Evolutionary conservation across 1,284 basidiomycete species (phyloP).

Genomic region (Sporisorium graminicola): DNA sequence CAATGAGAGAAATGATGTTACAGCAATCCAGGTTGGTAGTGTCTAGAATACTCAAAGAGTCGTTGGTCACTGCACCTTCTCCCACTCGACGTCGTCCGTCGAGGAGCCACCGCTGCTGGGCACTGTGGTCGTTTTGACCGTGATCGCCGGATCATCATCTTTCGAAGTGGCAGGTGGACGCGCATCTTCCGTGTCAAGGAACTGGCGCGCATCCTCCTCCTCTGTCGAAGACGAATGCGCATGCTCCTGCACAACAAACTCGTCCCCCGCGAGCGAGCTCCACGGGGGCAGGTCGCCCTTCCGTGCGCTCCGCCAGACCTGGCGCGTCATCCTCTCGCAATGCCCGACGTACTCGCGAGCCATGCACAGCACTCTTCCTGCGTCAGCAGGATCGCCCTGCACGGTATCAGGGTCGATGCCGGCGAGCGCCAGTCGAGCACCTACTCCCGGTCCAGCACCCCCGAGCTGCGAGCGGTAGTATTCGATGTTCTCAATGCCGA

Average conservation of each 20-base stretch:
- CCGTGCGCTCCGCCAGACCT: slow-evolving; percentile 56
- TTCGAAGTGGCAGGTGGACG: slow-evolving; percentile 24
- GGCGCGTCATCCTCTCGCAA: slow-evolving; percentile 45
- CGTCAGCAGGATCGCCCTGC: slow-evolving; percentile 21
- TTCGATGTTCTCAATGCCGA: slow-evolving; percentile 55
- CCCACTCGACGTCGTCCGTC: slow-evolving; percentile 50
- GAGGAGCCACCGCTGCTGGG: slow-evolving; percentile 32
- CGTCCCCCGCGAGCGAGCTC: slow-evolving; percentile 45
- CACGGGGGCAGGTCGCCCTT: slow-evolving; percentile 56
- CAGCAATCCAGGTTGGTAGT: background rate
- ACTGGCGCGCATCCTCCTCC: slow-evolving; percentile 19
- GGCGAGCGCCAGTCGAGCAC: slow-evolving; percentile 44
- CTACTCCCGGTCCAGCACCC: slow-evolving; percentile 34
- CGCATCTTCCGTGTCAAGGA: slow-evolving; percentile 29
- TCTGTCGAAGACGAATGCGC: slow-evolving; percentile 15
- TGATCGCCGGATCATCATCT: slow-evolving; percentile 20
- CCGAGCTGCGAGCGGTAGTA: slow-evolving; percentile 57
- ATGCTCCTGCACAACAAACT: slow-evolving; percentile 37
- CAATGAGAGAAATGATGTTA: background rate
- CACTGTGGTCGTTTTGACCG: slow-evolving; percentile 39
- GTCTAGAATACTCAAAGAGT: background rate
- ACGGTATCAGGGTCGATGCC: slow-evolving; percentile 32
- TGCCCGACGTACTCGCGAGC: slow-evolving; percentile 46
- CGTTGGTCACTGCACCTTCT: slow-evolving; percentile 44
- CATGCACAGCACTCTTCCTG: slow-evolving; percentile 36